Conservation (phyloP, 192 early-diverging fungal species). For the Coemansia sp. region DNA sequence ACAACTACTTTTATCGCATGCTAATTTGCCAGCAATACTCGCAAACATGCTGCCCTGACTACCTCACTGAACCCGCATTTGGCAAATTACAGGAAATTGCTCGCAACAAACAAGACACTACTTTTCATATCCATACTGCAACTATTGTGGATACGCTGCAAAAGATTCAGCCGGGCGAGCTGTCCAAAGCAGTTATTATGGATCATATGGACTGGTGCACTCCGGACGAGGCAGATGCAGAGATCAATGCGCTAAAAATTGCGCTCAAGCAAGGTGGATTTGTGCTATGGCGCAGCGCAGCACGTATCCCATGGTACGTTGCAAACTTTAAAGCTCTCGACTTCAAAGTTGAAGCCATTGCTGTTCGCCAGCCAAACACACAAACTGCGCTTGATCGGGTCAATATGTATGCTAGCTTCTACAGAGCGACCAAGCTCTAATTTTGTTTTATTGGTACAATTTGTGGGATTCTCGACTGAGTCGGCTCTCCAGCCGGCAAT, state of each 20-base stretch:
- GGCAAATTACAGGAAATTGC: constrained; percentile 50
- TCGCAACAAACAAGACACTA: constrained; percentile 16
- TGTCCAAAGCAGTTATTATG: constrained; percentile 78
- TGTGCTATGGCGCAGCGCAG: constrained; percentile 81
- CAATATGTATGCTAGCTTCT: constrained; percentile 82
- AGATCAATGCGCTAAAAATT: constrained; percentile 66
- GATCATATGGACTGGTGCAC: constrained; percentile 90
- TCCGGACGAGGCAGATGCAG: constrained; percentile 64
- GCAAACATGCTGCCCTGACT: constrained; percentile 67
- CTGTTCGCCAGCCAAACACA: constrained; percentile 66
- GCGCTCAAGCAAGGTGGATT: constrained; percentile 63
- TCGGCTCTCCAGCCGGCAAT: too few relatives aligned
- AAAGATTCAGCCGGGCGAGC: constrained; percentile 61
- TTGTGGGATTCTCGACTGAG: too few relatives aligned
- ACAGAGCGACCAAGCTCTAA: constrained; percentile 57
- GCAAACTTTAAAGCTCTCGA: constrained; percentile 67
- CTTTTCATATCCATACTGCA: constrained; percentile 78
- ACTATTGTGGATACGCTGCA: constrained; percentile 70
- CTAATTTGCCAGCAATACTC: constrained; percentile 72
- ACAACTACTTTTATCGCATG: constrained; percentile 88
- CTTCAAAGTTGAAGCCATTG: constrained; percentile 66
- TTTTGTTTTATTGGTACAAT: not conserved
- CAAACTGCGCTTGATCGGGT: constrained; percentile 72
- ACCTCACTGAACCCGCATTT: constrained; percentile 73
- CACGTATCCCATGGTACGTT: constrained; percentile 81